Evolutionary conservation across 2,329 filamentous ascomycete species (phyloP), one percentile per base, ranked within the genome.

Genomic region (Nigrospora sphaerica): DNA sequence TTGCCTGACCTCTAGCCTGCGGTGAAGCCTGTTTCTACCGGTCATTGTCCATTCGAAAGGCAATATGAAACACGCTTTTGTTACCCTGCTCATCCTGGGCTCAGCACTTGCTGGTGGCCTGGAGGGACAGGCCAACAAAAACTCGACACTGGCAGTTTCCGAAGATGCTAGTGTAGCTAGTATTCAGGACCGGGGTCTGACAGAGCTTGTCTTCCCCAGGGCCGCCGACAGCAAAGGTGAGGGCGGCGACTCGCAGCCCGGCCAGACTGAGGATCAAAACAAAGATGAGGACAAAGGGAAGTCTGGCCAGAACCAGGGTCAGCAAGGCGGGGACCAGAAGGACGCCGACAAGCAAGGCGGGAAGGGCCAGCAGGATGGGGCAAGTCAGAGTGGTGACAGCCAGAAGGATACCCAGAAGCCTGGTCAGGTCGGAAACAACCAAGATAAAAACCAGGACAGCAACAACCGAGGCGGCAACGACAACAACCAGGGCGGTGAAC

Each of bases 11-110:
- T 18, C 13, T 34, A 4, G 4, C 23, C 23, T 9, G 23, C 23
- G 23, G 23, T 28, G 23, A 28, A 28, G 23, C 23, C 4, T 28
- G 7, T 31, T 31, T 13, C 10, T 16, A 7, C 14, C 12, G 23
- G 31, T 18, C 35, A 37, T 35, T 35, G 11, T 31, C 35, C 40
- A 28, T 28, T 13, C 19, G 12, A 33, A n/a, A 46, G 12, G 32
- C 33, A 37, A 37, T 17, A 46, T 46, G 45, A 46, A 34, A 16
- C 45, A 46, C 23, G 35, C 33, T 32, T 38, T 40, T 32, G 37
- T 49, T 17, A 32, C 33, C 39, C 28, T 46, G 13, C 16, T 47
- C 14, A 28, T 36, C 9, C 11, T 46, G 16, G 23, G 32, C 33
- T 32, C 32, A n/a, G 33, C 37, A 2, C 16, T 48, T 18, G 39